phyloP scores from a whole-genome alignment of 306 rosid genomes.

The Carpinus viminea region DNA sequence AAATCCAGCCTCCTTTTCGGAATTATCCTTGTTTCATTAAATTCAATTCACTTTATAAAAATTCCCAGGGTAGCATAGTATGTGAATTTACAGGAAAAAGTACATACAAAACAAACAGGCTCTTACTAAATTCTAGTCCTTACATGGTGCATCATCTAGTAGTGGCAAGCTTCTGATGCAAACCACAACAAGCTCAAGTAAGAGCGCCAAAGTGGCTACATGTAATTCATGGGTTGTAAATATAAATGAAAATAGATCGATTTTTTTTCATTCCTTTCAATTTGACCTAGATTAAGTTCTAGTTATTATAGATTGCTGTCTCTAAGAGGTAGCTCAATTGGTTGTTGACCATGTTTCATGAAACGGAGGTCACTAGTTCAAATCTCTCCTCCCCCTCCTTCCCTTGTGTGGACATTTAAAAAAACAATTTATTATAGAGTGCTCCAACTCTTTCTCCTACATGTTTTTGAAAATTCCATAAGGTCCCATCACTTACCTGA shows the following conservation, averaged over 20 bases:
- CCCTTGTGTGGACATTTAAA: too few relatives aligned
- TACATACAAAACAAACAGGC: neutral
- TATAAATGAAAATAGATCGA: too few relatives aligned
- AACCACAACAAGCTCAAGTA: neutral
- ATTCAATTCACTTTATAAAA: too few relatives aligned
- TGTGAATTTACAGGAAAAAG: neutral
- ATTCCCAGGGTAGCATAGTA: too few relatives aligned
- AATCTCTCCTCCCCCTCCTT: too few relatives aligned
- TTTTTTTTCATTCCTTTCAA: too few relatives aligned
- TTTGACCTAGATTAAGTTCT: neutral
- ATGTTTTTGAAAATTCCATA: neutral
- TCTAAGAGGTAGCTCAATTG: too few relatives aligned
- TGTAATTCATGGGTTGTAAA: neutral
- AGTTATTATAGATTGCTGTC: neutral
- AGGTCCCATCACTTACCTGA: constrained; percentile 2
- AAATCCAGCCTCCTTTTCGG: neutral
- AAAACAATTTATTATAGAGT: too few relatives aligned
- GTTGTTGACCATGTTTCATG: too few relatives aligned
- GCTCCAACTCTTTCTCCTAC: neutral
- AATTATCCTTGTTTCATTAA: neutral
- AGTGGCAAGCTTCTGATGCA: neutral
- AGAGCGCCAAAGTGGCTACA: neutral
- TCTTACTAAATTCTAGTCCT: neutral
- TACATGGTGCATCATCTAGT: neutral
- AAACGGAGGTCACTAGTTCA: too few relatives aligned